Evolutionary conservation across 2,329 filamentous ascomycete genomes (phyloP).

Genomic region (Teratosphaeria gauchensis): DNA sequence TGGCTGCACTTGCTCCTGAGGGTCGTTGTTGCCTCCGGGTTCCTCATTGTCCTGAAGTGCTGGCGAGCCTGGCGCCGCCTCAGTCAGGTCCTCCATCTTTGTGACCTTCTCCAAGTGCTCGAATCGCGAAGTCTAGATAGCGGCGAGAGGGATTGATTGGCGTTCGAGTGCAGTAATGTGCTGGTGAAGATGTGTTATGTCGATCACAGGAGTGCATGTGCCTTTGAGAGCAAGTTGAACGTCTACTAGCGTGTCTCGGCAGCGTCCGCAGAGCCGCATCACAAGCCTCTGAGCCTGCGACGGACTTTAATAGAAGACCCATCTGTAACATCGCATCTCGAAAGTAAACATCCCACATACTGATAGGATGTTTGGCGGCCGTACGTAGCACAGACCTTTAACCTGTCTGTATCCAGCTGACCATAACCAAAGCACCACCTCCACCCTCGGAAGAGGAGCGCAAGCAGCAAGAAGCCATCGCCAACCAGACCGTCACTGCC

Average conservation of each 20-base stretch:
- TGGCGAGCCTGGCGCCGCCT: slow-evolving; percentile 26
- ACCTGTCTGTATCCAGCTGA: background rate
- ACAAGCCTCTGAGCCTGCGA: background rate
- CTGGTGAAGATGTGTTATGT: background rate
- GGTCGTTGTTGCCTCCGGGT: slow-evolving; percentile 40
- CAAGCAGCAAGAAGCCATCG: slow-evolving; percentile 55
- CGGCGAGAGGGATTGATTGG: too few relatives aligned
- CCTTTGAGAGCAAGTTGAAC: background rate
- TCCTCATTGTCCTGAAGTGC: slow-evolving; percentile 31
- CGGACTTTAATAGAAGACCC: background rate
- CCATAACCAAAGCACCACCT: slow-evolving; percentile 50
- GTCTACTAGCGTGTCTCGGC: background rate
- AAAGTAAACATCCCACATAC: background rate
- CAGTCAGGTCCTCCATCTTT: slow-evolving; percentile 36
- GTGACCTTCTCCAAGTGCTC: too few relatives aligned
- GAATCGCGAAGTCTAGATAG: too few relatives aligned
- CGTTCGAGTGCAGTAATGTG: background rate
- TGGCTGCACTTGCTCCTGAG: slow-evolving; percentile 35
- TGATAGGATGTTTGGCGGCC: slow-evolving; percentile 19
- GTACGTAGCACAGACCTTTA: slow-evolving; percentile 6
- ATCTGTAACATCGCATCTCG: background rate
- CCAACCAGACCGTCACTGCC: slow-evolving; percentile 56
- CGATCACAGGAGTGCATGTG: background rate
- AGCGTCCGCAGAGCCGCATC: background rate
- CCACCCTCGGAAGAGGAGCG: slow-evolving; percentile 63